Base-by-base conservation (phyloP, 2,329 filamentous ascomycete species). In the Diplodia sapinea region DNA sequence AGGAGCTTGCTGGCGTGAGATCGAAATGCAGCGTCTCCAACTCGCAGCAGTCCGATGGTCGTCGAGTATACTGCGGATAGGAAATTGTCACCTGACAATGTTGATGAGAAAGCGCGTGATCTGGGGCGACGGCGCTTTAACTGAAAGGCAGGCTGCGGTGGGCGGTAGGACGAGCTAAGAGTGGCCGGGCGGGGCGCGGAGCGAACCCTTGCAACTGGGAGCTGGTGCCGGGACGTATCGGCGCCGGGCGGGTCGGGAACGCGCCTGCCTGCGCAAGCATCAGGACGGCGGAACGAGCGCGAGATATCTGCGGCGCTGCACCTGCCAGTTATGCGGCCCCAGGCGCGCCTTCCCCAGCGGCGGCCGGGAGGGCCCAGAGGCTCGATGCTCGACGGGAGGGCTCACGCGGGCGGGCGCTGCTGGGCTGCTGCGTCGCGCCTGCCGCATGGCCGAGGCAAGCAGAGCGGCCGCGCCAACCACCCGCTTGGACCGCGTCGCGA, bases 401-500 rank as follows among this genome's bases (percentile, higher is more conserved):
- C 59, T 51, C 59, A 63, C 59, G 59, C 59, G 59, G 59, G 59
- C 59, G 47, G 59, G 59, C 47, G 59, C 59, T 23, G 33, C 40
- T 61, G 56, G 49, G 56, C 26, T 61, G 40, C 56, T 26, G 26
- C 23, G 26, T 61, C 38, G 56, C 56, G 56, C 38, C 56, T 51
- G 59, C 43, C 59, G 59, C 59, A 50, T 51, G 57, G 57, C 43
- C 57, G 57, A 62, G 57, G 59, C 59, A 63, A 63, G 59, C 59
- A 63, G 47, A 50, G 43, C 59, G 43, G 23, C 57, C 57, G 40
- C 57, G 57, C 57, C 43, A 63, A 63, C 59, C 47, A 63, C 59
- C 47, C 20, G 56, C 56, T 31, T 17, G 20, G 17, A 38, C 43
- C 55, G 43, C 57, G 57, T 62, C 43, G 57, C 57, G 29, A 33